Base-by-base conservation (phyloP, 805 yeast genomes). In the Dipodascus albidus region DNA sequence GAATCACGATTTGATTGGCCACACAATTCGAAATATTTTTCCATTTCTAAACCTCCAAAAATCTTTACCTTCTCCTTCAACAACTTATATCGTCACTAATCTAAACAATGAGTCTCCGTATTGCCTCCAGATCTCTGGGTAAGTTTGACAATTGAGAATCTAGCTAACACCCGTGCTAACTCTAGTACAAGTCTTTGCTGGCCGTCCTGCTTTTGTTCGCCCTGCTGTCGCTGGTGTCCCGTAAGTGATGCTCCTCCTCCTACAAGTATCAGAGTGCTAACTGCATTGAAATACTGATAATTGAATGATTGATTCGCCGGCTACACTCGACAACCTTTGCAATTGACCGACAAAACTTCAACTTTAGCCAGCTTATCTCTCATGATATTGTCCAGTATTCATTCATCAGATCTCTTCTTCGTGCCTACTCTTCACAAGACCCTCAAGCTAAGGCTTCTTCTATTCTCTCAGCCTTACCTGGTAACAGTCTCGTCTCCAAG, bases 371-470 rank as follows among this genome's bases (percentile, higher is more conserved):
- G 49, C 14, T 11, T 17, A 47, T 47, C 49, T 4, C 19, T 47
- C 49, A 47, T 47, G 31, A n/a, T 14, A 21, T 31, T 31, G 9
- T 35, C n/a, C 8, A 17, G 31, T 17, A 21, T 3, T 23, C 3
- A 17, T 22, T 3, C 15, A 17, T 17, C 6, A 38, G 44, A n/a
- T 11, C 44, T 17, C 44, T 14, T 23, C 2, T 24, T 20, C 19
- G 9, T 47, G 23, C 55, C 61, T 63, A 71, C 58, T 59, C 71
- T 50, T 49, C 62, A 44, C 62, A 64, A 61, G 96, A 90, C 65
- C 96, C 96, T 72, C 85, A 88, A 77, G 78, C 83, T 63, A 87
- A 87, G 79, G 99, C 99, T 55, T 73, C 80, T 67, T 81, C 96
- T 52, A 81, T 91, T 72, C 81, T 91, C 65, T 90, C 86, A 67